These are phyloP conservation scores for Leptographium lundbergii DNA, from an alignment of 2,329 filamentous ascomycete genomes.

Conservation along the genomic window DNA sequence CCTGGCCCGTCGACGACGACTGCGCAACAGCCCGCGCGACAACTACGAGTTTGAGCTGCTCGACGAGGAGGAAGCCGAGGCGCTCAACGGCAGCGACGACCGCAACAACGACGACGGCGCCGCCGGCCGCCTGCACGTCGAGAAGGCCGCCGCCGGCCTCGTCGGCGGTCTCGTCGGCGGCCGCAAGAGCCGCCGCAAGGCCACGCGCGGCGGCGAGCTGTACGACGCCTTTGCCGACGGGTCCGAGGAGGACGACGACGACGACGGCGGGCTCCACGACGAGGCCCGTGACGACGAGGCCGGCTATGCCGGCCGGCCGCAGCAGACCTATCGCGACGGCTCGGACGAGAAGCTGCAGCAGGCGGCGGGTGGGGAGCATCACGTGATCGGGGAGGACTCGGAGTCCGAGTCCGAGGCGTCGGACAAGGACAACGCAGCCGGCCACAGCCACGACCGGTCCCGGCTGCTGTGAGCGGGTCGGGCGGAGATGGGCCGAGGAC, in stretches of 20 bases:
- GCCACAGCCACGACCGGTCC: not conserved
- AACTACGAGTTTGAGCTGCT: conserved; percentile 93
- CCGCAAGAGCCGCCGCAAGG: conserved; percentile 29
- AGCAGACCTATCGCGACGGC: conserved; percentile 16
- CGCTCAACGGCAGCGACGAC: conserved; percentile 27
- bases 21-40: conserved; percentile 62
- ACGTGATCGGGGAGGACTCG: conserved; percentile 37
- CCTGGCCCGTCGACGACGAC: conserved; percentile 62
- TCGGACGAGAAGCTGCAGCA: conserved; percentile 9
- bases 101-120: not conserved
- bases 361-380: conserved; percentile 27
- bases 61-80: conserved; percentile 62
- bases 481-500: not conserved
- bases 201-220: conserved; percentile 65
- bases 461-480: conserved; percentile 2
- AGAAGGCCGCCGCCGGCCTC: conserved; percentile 21
- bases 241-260: conserved; percentile 57
- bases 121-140: conserved; percentile 8
- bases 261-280: conserved; percentile 44
- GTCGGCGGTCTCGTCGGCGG: conserved; percentile 21
- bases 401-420: conserved; percentile 26
- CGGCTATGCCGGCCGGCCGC: conserved; percentile 14
- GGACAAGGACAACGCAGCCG: conserved; percentile 15
- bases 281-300: conserved; percentile 37
- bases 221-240: conserved; percentile 97